Percentiles rank a stretch among this genome's conserved stretches.
Conservation (phyloP, 208 protist species). For the Trypanosoma avium region DNA sequence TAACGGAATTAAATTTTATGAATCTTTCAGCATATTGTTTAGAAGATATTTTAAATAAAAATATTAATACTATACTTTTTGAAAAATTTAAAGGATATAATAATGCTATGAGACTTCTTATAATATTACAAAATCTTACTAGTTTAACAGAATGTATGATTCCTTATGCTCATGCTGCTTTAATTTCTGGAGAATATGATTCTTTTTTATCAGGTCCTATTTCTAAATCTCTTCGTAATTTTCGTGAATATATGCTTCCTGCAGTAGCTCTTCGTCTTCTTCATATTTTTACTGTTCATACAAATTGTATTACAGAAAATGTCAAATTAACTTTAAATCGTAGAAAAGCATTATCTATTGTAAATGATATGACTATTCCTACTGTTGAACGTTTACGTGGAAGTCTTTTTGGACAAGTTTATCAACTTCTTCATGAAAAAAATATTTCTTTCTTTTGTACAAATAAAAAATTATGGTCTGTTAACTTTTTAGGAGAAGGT, state of each 20-base stretch:
- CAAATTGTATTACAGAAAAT: slow-evolving; percentile 52
- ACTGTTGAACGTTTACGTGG: slow-evolving; percentile 47
- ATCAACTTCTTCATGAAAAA: slow-evolving; percentile 67
- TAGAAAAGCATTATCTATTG: slow-evolving; percentile 65
- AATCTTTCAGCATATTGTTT: slow-evolving; percentile 24
- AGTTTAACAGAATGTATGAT: slow-evolving; percentile 24
- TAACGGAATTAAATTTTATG: slow-evolving; percentile 31
- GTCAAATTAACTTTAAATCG: slow-evolving; percentile 84
- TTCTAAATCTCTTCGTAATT: slow-evolving; percentile 14
- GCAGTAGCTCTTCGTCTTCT: slow-evolving; percentile 44
- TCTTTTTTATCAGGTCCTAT: slow-evolving; percentile 24
- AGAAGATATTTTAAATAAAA: slow-evolving; percentile 24
- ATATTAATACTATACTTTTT: slow-evolving; percentile 13
- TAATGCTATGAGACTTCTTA: slow-evolving; percentile 23
- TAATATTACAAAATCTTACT: slow-evolving; percentile 29
- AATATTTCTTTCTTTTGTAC: slow-evolving; percentile 62
- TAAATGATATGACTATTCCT: slow-evolving; percentile 42
- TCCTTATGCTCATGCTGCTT: slow-evolving; percentile 20
- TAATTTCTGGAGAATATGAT: slow-evolving; percentile 14
- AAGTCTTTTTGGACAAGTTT: slow-evolving; percentile 90
- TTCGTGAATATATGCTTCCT: slow-evolving; percentile 35
- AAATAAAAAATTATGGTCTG: slow-evolving; percentile 83
- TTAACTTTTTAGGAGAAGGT: slow-evolving; percentile 87
- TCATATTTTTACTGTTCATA: slow-evolving; percentile 38
- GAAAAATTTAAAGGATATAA: slow-evolving; percentile 22